These are phyloP conservation scores for Chimonanthus praecox DNA, from an alignment of 164 flowering plant species.

Conservation along the genomic window DNA sequence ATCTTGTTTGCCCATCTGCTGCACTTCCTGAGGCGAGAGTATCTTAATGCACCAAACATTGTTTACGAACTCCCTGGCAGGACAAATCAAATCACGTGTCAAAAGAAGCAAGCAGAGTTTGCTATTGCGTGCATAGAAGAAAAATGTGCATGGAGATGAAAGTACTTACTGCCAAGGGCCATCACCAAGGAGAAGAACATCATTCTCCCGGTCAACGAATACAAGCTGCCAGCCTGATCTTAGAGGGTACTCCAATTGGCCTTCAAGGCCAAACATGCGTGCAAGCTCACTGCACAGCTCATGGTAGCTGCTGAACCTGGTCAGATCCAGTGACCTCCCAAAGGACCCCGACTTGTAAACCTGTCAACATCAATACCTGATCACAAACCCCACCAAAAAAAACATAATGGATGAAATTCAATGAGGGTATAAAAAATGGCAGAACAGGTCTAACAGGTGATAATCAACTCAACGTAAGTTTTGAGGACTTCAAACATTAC, in stretches of 20 bases:
- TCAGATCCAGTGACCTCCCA: constrained; percentile 87
- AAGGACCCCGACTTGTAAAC: constrained; percentile 89
- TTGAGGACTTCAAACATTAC: no score
- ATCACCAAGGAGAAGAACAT: constrained; percentile 96
- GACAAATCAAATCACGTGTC: background rate
- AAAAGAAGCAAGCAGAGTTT: background rate
- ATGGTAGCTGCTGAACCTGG: constrained; percentile 83
- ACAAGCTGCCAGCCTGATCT: constrained; percentile 99
- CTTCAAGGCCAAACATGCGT: constrained; percentile 91
- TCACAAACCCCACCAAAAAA: background rate
- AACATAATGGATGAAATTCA: background rate
- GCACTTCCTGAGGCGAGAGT: constrained; percentile 87
- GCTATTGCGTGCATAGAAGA: background rate
- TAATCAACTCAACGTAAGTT: no score
- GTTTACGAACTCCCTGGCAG: constrained; percentile 84
- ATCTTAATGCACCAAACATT: constrained; percentile 91
- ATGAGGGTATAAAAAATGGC: background rate
- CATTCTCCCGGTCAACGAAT: constrained; percentile 98
- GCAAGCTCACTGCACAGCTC: constrained; percentile 93
- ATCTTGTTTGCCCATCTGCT: constrained; percentile 84
- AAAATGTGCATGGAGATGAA: background rate
- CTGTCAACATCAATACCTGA: constrained; percentile 26
- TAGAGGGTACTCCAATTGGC: constrained; percentile 91
- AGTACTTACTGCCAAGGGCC: constrained; percentile 95
- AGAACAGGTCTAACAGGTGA: background rate